Base-by-base conservation (phyloP, 2,329 filamentous ascomycete genomes). In the Epichloe gansuensis region DNA sequence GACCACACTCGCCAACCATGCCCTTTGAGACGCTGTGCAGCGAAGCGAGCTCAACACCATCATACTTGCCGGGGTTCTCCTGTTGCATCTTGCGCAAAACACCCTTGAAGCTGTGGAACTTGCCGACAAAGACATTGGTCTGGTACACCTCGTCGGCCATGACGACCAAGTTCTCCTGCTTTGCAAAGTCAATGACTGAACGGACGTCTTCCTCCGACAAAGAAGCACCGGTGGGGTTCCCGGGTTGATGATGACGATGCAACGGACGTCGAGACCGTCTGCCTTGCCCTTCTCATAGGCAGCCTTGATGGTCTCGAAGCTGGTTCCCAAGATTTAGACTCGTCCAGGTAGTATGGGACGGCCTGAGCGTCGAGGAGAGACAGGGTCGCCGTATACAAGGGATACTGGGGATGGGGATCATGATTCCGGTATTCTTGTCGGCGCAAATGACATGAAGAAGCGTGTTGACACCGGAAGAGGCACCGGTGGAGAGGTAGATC, bases 131-230 rank as follows among this genome's bases (percentile, higher is more conserved):
- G 62, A 98, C 87, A 70, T 98, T 98, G 65, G 93, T 97, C 74
- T 98, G 93, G 80, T 98, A 98, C 39, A 98, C 93, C 71, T 98
- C 93, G 65, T 98, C 93, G 50, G 93, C 93, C 63, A 98, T 81
- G 59, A 97, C 76, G 52, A 97, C 90, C 28, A 98, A 78, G 61
- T 85, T 82, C 75, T 96, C 82, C 68, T 91, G 77, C 31, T 83
- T 84, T 41, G 93, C 91, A 58, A 96, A 86, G 58, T 93, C 82
- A 60, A 97, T 78, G n/a, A 97, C 88, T 50, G 79, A 77, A 63
- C 85, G 82, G 68, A 98, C 83, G 64, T 96, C 89, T 21, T 82
- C 77, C 58, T 86, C 79, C 38, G 84, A 75, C 17, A 98, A 80
- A 51, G 85, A 93, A 49, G 90, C 89, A 59, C 93, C 93, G 2